phyloP scores from a whole-genome alignment of 805 yeast genomes.

The Starmerella davenportii region DNA sequence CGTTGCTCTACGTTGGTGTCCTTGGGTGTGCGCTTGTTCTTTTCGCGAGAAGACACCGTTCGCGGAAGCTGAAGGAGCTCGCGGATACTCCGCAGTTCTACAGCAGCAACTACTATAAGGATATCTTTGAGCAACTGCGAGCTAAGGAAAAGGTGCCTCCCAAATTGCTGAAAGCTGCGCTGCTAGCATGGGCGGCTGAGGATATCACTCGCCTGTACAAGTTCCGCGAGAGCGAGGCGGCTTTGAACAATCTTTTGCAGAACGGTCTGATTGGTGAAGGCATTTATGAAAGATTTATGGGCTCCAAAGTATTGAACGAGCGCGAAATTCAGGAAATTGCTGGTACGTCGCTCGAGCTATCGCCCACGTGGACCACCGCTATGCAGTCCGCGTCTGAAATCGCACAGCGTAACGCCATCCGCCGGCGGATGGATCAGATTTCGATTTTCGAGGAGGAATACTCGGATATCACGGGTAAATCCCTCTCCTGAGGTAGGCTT shows the following conservation, averaged over 20 bases:
- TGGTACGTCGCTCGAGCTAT: conserved; percentile 50
- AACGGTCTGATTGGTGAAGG: conserved; percentile 87
- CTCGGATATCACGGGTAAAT: conserved; percentile 5
- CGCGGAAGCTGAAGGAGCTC: conserved; percentile 35
- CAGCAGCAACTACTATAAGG: conserved; percentile 42
- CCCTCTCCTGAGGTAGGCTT: too few relatives aligned
- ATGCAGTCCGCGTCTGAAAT: conserved; percentile 71
- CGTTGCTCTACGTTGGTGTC: conserved; percentile 48
- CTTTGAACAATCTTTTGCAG: conserved; percentile 55
- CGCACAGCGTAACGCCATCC: conserved; percentile 77
- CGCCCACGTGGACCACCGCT: conserved; percentile 63
- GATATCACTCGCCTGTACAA: conserved; percentile 68
- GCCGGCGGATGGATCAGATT: conserved; percentile 41
- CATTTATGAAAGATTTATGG: conserved; percentile 57
- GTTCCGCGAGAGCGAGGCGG: conserved; percentile 59
- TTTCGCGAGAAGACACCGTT: conserved; percentile 53
- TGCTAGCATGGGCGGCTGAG: conserved; percentile 64
- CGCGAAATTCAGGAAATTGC: conserved; percentile 63
- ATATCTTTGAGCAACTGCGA: conserved; percentile 43
- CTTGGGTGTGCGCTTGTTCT: conserved; percentile 45
- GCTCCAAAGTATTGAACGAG: conserved; percentile 63
- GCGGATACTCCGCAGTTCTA: conserved; percentile 55
- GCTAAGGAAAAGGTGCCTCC: conserved; percentile 48
- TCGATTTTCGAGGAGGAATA: conserved; percentile 15
- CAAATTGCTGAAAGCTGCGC: conserved; percentile 53